These are phyloP conservation scores for Lactarius indigo DNA, from an alignment of 768 basidiomycete genomes.

Conservation along the genomic window DNA sequence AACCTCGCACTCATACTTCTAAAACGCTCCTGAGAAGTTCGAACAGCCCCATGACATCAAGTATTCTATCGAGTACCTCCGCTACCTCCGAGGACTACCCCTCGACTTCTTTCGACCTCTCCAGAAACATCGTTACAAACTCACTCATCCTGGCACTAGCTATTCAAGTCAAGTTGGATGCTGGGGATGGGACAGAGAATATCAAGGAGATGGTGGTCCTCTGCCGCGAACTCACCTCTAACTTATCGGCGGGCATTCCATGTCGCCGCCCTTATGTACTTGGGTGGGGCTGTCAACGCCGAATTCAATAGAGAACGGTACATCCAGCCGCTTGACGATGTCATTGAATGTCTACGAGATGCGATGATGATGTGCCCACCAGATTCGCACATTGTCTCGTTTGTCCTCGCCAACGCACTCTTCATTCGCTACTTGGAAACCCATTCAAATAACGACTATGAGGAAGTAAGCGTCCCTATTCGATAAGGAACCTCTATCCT, in stretches of 20 bases:
- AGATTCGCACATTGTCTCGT: neutral
- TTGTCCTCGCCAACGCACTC: neutral
- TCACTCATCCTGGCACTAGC: neutral
- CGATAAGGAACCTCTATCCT: neutral
- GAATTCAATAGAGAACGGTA: too few relatives aligned
- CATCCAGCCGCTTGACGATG: neutral
- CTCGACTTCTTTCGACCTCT: neutral
- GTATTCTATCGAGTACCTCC: neutral
- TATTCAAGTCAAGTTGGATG: neutral
- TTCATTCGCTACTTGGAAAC: neutral
- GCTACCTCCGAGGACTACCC: constrained; percentile 33
- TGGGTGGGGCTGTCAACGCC: too few relatives aligned
- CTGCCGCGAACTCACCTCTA: neutral
- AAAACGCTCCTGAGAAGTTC: neutral
- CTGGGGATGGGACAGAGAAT: neutral
- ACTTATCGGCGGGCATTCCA: too few relatives aligned
- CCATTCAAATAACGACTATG: neutral
- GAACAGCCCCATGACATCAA: neutral
- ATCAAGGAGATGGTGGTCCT: neutral
- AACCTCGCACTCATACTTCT: neutral
- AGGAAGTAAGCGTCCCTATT: neutral
- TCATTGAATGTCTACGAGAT: neutral
- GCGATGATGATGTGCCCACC: neutral
- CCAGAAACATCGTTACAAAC: neutral
- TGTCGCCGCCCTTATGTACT: too few relatives aligned